Conservation (phyloP, 176 grass and related monocot genomes). For the Avena eriantha region DNA sequence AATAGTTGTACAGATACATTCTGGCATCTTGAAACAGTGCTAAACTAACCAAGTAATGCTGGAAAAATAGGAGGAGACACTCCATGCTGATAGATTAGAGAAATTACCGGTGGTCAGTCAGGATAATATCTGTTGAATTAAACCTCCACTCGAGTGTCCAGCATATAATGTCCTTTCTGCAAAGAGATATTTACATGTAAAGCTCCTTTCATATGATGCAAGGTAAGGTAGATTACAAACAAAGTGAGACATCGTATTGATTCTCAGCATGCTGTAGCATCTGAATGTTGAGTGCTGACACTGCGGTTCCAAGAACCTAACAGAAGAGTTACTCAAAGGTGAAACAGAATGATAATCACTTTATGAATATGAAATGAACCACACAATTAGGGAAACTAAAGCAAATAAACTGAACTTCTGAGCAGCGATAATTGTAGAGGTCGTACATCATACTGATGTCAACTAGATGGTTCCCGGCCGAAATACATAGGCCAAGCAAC, state of each 20-base stretch:
- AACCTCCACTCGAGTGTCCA: constrained; percentile 96
- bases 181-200: constrained; percentile 35
- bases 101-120: constrained; percentile 84
- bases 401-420: neutral
- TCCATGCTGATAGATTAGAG: neutral
- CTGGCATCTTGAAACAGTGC: neutral
- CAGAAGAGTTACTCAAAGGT: neutral
- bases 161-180: constrained; percentile 75
- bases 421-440: neutral
- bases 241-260: neutral
- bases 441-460: neutral
- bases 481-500: too few relatives aligned
- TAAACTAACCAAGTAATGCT: neutral
- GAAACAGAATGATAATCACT: neutral
- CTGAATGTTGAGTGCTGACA: too few relatives aligned
- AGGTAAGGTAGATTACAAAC: neutral
- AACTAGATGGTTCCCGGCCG: neutral
- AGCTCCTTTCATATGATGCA: neutral
- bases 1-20: neutral
- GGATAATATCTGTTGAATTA: constrained; percentile 60
- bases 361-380: neutral
- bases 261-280: neutral
- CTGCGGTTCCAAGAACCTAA: neutral
- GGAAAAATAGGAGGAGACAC: neutral
- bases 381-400: neutral